Conservation (phyloP, 805 yeast genomes). For the Nakazawaea ernobii region DNA sequence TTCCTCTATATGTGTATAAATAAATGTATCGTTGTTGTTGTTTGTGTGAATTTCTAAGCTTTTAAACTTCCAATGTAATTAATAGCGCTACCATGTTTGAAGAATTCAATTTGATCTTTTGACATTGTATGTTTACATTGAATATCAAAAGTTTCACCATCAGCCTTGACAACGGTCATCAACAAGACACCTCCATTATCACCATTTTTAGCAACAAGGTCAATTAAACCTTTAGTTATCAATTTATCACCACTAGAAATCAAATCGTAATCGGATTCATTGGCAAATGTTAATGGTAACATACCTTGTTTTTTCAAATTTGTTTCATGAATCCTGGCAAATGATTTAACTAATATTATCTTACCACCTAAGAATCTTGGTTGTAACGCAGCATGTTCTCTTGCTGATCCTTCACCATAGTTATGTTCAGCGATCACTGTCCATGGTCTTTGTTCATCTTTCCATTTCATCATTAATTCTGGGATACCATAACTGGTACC, state of each 20-base stretch:
- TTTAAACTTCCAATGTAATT: slow-evolving; percentile 57
- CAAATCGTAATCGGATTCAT: slow-evolving; percentile 84
- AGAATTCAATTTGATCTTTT: slow-evolving; percentile 89
- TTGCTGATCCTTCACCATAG: slow-evolving; percentile 98
- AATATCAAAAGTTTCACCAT: slow-evolving; percentile 66
- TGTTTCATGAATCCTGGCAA: slow-evolving; percentile 98
- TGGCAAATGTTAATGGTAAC: slow-evolving; percentile 88
- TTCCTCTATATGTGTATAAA: neutral
- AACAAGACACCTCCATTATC: slow-evolving; percentile 79
- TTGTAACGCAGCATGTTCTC: slow-evolving; percentile 97
- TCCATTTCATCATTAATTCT: slow-evolving; percentile 96
- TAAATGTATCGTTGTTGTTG: neutral
- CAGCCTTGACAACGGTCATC: slow-evolving; percentile 66
- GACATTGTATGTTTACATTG: slow-evolving; percentile 94
- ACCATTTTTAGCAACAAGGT: slow-evolving; percentile 76
- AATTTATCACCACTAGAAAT: slow-evolving; percentile 72
- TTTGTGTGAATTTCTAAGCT: slow-evolving; percentile 11
- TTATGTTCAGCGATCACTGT: slow-evolving; percentile 95
- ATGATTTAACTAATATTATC: slow-evolving; percentile 84
- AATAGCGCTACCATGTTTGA: slow-evolving; percentile 96
- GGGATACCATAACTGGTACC: slow-evolving; percentile 79
- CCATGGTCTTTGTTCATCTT: slow-evolving; percentile 81
- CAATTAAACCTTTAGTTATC: slow-evolving; percentile 67
- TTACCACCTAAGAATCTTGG: slow-evolving; percentile 94
- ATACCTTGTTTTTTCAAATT: slow-evolving; percentile 97